Evolutionary conservation across 768 basidiomycete genomes (phyloP), one percentile per base, ranked within the genome.

Genomic region (Hortiboletus campestris): DNA sequence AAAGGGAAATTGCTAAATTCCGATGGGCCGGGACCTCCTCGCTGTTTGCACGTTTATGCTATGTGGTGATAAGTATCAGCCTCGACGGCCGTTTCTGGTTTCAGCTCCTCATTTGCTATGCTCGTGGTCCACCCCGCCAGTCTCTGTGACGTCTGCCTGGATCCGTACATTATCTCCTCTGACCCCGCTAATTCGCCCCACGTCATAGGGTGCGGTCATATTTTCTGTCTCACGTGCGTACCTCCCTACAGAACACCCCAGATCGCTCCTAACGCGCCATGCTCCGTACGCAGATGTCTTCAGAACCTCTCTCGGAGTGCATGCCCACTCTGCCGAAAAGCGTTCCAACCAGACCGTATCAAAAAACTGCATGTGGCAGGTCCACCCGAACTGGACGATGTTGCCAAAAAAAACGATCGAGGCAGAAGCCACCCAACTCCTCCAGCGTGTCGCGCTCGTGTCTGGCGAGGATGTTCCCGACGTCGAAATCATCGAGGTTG

Each of bases 101-200:
- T 46, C 57, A 59, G 35, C 60, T 55, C 36, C 56, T 47, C 53
- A 67, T 63, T 65, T 71, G 62, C 65, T 57, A 80, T 81, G 80
- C 73, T 91, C 65, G 77, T 86, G 59, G 75, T 88, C 25, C 86
- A 89, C 71, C 78, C 86, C 6, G 78, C 84, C 35, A 89, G 86
- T 63, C 79, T 77, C 57, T 91, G 89, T 75, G 89, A 91, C 69
- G 83, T 91, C 62, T 91, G 89, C 69, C 75, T 88, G 56, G 85
- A 87, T 52, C 72, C 75, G 28, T 88, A 88, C 67, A 70, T 6
- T 63, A 64, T 78, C 73, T 25, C 25, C 25, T 74, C 80, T 39
- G 75, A 75, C 22, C 68, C 76, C 36, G 70, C 74, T 40, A 78
- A 78, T 63, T 75, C 80, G 44, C 88, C 88, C 6, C 82, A 87